Evolutionary conservation across 192 early-diverging fungal species (phyloP).

Genomic region (Oehlia diaphana): DNA sequence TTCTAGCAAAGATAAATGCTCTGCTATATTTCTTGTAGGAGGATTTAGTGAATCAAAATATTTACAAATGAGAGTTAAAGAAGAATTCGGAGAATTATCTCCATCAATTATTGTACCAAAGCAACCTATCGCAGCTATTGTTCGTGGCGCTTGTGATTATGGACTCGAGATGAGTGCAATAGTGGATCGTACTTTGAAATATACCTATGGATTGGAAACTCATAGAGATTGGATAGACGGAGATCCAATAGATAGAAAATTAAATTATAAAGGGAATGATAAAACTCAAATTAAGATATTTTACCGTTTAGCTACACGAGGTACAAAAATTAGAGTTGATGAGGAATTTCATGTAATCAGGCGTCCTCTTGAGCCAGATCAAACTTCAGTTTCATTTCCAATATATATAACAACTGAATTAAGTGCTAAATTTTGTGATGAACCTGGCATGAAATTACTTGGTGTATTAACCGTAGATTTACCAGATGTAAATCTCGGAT

Average conservation of each 20-base stretch:
- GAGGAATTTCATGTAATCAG: too few species aligned
- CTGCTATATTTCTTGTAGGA: constrained; percentile 53
- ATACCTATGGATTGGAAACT: not conserved
- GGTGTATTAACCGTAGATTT: not conserved
- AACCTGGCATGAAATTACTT: constrained; percentile 2
- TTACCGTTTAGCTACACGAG: too few species aligned
- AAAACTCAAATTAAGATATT: too few species aligned
- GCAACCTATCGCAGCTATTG: constrained; percentile 39
- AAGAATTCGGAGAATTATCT: constrained; percentile 33
- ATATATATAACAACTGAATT: not conserved
- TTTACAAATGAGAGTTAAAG: constrained; percentile 38
- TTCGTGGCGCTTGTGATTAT: not conserved
- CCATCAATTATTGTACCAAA: constrained; percentile 40
- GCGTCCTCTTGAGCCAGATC: too few species aligned
- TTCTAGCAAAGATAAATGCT: constrained; percentile 32
- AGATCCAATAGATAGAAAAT: not conserved
- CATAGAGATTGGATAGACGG: too few species aligned
- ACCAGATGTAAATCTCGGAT: not conserved
- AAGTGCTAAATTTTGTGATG: constrained; percentile 8
- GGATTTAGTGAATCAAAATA: constrained; percentile 54
- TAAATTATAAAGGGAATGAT: too few species aligned
- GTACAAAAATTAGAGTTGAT: not conserved
- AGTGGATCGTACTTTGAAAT: not conserved
- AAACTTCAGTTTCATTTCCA: not conserved
- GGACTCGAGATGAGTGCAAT: not conserved